Evolutionary conservation across 768 basidiomycete species (phyloP).

Genomic region (Lactarius deliciosus): DNA sequence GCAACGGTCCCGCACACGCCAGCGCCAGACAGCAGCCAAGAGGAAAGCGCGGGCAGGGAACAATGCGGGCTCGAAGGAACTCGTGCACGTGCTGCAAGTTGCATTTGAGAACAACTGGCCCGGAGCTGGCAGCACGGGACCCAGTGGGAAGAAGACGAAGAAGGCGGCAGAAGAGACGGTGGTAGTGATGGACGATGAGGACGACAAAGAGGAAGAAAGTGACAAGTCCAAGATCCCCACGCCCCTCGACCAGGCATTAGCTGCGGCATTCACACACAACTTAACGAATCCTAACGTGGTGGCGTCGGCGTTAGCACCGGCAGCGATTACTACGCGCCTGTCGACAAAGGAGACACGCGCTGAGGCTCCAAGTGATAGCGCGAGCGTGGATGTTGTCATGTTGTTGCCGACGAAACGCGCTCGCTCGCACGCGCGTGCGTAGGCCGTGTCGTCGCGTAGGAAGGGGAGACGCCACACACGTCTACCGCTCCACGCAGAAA

Average conservation of each 20-base stretch:
- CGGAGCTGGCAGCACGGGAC: neutral
- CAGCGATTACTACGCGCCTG: neutral
- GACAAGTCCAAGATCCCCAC: neutral
- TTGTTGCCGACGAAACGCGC: no score
- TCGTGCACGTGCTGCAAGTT: slow-evolving; percentile 14
- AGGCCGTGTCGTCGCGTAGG: no score
- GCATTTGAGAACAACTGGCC: slow-evolving; percentile 21
- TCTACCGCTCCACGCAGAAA: no score
- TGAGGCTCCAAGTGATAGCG: neutral
- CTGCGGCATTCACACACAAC: no score
- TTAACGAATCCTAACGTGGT: slow-evolving; percentile 11
- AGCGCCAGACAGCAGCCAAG: neutral
- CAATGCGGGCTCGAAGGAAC: slow-evolving; percentile 4
- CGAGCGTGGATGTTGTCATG: neutral
- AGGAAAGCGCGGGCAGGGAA: neutral
- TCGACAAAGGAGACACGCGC: neutral
- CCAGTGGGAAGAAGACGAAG: neutral
- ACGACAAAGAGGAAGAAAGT: neutral
- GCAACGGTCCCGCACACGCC: neutral
- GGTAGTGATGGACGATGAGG: neutral
- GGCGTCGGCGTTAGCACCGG: neutral
- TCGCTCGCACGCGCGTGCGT: no score
- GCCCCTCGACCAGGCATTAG: no score
- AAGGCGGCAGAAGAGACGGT: neutral
- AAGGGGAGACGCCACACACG: no score